Evolutionary conservation across 31 red algal species (phyloP).

Genomic region (Porphyra umbilicalis): DNA sequence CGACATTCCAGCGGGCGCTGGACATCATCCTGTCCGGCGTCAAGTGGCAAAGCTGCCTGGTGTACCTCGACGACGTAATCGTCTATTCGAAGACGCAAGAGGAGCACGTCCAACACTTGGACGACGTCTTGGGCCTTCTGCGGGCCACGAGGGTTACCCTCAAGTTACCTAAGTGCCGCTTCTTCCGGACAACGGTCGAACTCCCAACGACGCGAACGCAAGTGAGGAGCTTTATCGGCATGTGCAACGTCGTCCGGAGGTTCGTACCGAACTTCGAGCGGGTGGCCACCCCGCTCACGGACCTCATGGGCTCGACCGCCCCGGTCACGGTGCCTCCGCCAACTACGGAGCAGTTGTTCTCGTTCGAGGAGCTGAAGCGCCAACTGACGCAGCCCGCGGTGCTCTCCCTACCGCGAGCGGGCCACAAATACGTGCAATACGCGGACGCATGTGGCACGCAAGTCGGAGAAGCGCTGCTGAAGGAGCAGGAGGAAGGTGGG

Average conservation of each 20-base stretch:
- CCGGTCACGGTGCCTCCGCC: neutral
- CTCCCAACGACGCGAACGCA: neutral
- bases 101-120: neutral
- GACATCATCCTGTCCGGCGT: constrained; percentile 1
- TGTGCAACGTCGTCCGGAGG: too few species aligned
- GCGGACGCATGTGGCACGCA: constrained; percentile 17
- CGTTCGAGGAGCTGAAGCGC: constrained; percentile 7
- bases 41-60: constrained; percentile 4
- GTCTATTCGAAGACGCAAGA: constrained; percentile 8
- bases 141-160: constrained; percentile 5
- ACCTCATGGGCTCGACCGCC: neutral
- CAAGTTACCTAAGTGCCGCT: constrained; percentile 10
- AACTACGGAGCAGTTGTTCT: neutral
- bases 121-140: constrained; percentile 2
- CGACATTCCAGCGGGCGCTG: constrained; percentile 6
- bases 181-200: constrained; percentile 10
- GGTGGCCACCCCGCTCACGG: constrained; percentile 5
- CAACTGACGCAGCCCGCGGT: constrained; percentile 3
- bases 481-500: too few species aligned
- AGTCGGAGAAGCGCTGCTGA: constrained; percentile 17
- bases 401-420: constrained; percentile 2
- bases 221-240: constrained; percentile 9
- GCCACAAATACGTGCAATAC: constrained; percentile 4
- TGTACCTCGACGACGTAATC: constrained; percentile 17
- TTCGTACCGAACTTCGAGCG: constrained; percentile 1